These are phyloP conservation scores for Thyridium curvatum DNA, from an alignment of 2,329 filamentous ascomycete species.

Conservation along the genomic window DNA sequence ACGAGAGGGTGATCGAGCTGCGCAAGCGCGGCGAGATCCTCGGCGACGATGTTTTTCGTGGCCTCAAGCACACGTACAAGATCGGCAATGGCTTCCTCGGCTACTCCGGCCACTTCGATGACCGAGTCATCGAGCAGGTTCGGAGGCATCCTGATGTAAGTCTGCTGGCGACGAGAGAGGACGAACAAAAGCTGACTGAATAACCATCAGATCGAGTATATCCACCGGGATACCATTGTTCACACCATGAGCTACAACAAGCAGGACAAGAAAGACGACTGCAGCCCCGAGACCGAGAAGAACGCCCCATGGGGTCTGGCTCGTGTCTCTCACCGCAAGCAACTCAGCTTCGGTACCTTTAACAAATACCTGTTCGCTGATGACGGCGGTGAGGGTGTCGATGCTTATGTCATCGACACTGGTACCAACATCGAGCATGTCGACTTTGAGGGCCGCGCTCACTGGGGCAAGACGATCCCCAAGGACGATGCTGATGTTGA, in stretches of 20 bases:
- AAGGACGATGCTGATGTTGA: conserved; percentile 76
- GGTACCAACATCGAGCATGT: conserved; percentile 91
- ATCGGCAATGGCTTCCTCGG: conserved; percentile 79
- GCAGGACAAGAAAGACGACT: conserved; percentile 33
- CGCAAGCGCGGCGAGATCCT: conserved; percentile 78
- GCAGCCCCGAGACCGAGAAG: conserved; percentile 67
- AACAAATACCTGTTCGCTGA: conserved; percentile 96
- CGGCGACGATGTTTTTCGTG: conserved; percentile 64
- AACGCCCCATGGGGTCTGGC: conserved; percentile 98
- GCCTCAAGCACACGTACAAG: conserved; percentile 95
- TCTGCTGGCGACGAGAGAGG: no score
- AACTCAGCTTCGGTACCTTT: conserved; percentile 83
- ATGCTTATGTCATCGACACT: conserved; percentile 98
- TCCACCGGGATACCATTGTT: conserved; percentile 91
- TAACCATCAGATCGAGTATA: conserved; percentile 76
- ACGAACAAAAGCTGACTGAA: conserved; percentile 10
- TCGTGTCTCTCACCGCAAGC: conserved; percentile 90
- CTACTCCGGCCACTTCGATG: conserved; percentile 95
- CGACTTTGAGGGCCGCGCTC: conserved; percentile 92
- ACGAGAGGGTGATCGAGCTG: conserved; percentile 68
- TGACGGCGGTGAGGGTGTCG: conserved; percentile 92
- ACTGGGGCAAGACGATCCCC: conserved; percentile 97
- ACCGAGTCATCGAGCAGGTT: conserved; percentile 86
- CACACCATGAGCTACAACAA: conserved; percentile 61
- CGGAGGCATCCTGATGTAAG: conserved; percentile 95